Conservation (phyloP, 164 flowering plant genomes). For the Cinnamomum chago region DNA sequence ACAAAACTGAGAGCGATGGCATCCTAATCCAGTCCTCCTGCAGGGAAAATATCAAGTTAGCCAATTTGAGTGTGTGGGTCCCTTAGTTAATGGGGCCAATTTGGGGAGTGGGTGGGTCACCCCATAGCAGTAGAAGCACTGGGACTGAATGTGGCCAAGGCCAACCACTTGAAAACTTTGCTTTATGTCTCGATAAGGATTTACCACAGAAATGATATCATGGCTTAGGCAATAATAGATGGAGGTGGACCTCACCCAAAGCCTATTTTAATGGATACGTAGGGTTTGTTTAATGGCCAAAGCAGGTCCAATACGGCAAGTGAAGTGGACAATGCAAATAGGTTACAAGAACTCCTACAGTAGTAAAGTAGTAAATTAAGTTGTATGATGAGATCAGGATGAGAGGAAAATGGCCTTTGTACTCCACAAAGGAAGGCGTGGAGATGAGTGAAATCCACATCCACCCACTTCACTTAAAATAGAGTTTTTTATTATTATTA, state of each 20-base stretch:
- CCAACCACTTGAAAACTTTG: no score
- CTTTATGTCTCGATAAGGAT: no score
- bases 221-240: slow-evolving; percentile 22
- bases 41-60: no score
- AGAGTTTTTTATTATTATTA: no score
- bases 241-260: slow-evolving; percentile 8
- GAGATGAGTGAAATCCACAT: slow-evolving; percentile 19
- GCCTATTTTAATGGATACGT: background rate
- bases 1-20: no score
- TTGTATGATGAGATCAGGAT: background rate
- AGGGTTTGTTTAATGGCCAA: background rate
- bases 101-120: no score
- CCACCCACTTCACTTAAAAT: slow-evolving; percentile 10
- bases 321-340: background rate
- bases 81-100: no score
- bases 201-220: slow-evolving; percentile 22
- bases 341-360: background rate
- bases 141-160: no score
- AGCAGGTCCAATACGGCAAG: background rate
- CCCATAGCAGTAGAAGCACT: no score
- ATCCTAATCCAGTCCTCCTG: no score
- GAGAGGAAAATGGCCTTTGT: background rate
- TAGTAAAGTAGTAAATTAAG: background rate
- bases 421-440: background rate
- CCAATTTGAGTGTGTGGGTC: no score